A percentile compares a stretch with the other conserved stretches of the same genome.
Evolutionary conservation across 108 stramenopile species (phyloP).

Genomic region (Discostella stelligeroides): DNA sequence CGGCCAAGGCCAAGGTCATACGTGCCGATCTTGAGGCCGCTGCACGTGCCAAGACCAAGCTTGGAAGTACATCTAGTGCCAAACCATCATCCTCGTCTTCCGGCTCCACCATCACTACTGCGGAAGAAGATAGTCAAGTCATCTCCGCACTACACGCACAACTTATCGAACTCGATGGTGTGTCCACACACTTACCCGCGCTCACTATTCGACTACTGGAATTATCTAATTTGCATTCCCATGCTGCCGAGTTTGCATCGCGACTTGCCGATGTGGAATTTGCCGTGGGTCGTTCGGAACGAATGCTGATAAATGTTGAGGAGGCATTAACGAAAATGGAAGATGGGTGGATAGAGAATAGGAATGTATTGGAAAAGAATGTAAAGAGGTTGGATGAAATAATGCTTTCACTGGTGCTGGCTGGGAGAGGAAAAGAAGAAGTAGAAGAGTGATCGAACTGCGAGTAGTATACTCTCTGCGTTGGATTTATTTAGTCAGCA

Average conservation of each 20-base stretch:
- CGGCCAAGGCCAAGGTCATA: slow-evolving; percentile 50
- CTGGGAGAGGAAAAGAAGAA: neutral
- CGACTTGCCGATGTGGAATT: slow-evolving; percentile 58
- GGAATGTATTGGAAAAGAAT: slow-evolving; percentile 63
- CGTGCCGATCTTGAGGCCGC: slow-evolving; percentile 46
- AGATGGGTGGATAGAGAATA: slow-evolving; percentile 60
- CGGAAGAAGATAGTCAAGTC: slow-evolving; percentile 63
- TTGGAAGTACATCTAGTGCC: neutral
- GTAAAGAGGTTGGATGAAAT: slow-evolving; percentile 70
- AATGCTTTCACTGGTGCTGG: neutral
- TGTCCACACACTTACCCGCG: slow-evolving; percentile 64
- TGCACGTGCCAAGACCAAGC: slow-evolving; percentile 38
- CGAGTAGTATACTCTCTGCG: no score
- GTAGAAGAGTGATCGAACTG: no score
- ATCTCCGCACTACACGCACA: slow-evolving; percentile 73
- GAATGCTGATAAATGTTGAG: slow-evolving; percentile 52
- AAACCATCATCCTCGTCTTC: slow-evolving; percentile 16
- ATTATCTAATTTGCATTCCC: slow-evolving; percentile 62
- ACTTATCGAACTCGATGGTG: slow-evolving; percentile 71
- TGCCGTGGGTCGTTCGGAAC: slow-evolving; percentile 47
- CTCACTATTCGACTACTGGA: slow-evolving; percentile 67
- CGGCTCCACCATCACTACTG: slow-evolving; percentile 26
- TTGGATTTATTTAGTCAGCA: no score
- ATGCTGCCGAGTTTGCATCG: slow-evolving; percentile 59
- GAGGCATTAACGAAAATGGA: slow-evolving; percentile 58